Conservation (phyloP, 371 early-diverging fungal genomes). For the Apophysomyces variabilis region DNA sequence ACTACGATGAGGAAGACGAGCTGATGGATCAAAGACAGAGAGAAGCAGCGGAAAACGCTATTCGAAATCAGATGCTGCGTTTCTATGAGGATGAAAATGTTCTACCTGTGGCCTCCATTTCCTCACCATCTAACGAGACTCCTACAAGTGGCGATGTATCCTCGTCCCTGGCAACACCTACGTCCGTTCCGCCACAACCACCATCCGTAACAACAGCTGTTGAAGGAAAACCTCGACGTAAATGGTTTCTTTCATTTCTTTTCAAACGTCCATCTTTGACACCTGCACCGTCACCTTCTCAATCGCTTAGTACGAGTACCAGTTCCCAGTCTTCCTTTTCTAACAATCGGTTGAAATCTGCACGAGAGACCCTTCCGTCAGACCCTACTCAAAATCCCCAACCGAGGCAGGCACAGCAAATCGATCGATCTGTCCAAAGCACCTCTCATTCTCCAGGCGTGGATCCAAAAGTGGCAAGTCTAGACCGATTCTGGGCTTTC, state of each 20-base stretch:
- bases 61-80: background rate
- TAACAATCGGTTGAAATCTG: background rate
- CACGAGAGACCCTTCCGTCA: background rate
- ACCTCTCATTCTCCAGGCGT: background rate
- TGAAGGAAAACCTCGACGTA: background rate
- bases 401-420: background rate
- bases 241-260: background rate
- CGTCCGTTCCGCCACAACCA: background rate
- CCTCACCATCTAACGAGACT: background rate
- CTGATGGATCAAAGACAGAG: constrained; percentile 6
- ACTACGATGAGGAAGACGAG: background rate
- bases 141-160: constrained; percentile 1
- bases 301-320: background rate
- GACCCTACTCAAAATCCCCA: background rate
- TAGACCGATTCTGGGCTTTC: constrained; percentile 42
- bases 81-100: background rate
- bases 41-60: constrained; percentile 4
- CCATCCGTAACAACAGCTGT: background rate
- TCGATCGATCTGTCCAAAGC: constrained; percentile 1
- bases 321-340: constrained; percentile 5
- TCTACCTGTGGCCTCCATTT: background rate
- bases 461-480: constrained; percentile 19
- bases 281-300: background rate
- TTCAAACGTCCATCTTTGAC: constrained; percentile 5
- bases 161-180: background rate